A percentile compares a stretch with the other conserved stretches of the same genome.
These are phyloP conservation scores for Lepiota venenata DNA, from an alignment of 768 basidiomycete species.

Conservation along the genomic window DNA sequence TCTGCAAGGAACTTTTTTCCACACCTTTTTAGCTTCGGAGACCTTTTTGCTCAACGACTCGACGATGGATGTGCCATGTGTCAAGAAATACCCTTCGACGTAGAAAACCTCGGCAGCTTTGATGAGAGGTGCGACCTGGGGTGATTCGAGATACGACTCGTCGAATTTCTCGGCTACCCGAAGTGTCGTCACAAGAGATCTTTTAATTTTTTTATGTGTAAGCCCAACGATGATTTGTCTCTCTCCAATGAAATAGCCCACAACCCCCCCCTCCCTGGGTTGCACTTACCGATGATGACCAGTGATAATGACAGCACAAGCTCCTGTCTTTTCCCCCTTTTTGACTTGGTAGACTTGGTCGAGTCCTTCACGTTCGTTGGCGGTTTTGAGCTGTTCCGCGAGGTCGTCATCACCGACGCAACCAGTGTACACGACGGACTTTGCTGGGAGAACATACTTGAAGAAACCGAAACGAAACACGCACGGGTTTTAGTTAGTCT, in stretches of 20 bases:
- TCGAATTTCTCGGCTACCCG: slow-evolving; percentile 90
- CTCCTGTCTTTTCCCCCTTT: slow-evolving; percentile 86
- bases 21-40: slow-evolving; percentile 75
- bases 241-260: too few species aligned
- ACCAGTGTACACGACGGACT: slow-evolving; percentile 91
- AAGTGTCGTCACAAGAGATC: slow-evolving; percentile 91
- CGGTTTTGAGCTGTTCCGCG: slow-evolving; percentile 81
- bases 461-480: slow-evolving; percentile 8
- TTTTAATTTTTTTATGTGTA: too few species aligned
- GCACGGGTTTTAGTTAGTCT: too few species aligned
- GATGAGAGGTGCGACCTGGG: slow-evolving; percentile 72
- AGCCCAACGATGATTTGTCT: too few species aligned
- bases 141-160: slow-evolving; percentile 71
- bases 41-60: slow-evolving; percentile 77
- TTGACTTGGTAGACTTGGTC: slow-evolving; percentile 87
- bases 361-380: slow-evolving; percentile 92
- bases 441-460: slow-evolving; percentile 91
- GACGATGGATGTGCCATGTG: slow-evolving; percentile 77
- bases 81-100: slow-evolving; percentile 96
- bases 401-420: slow-evolving; percentile 94
- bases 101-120: slow-evolving; percentile 85
- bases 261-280: too few species aligned
- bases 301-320: slow-evolving; percentile 94
- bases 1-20: too few species aligned
- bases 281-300: slow-evolving; percentile 80